Conservation (phyloP, 495 filamentous ascomycete species). For the Xanthoparmelia taractica region DNA sequence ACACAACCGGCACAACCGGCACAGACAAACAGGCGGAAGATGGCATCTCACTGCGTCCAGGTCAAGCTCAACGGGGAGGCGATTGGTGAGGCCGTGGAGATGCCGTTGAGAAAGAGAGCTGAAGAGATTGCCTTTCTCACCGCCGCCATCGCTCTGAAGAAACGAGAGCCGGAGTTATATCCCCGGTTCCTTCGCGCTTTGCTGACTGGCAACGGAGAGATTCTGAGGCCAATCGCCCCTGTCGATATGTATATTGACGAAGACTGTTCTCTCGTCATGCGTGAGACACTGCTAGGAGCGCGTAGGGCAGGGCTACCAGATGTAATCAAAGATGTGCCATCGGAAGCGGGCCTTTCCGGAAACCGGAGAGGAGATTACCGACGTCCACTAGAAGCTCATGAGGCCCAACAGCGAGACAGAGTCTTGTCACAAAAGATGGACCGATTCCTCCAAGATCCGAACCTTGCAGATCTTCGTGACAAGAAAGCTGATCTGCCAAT, state of each 20-base stretch:
- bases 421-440: constrained; percentile 28
- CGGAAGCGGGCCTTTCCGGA: constrained; percentile 21
- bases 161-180: constrained; percentile 32
- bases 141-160: constrained; percentile 37
- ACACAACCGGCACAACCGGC: constrained; percentile 1
- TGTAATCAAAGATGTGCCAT: constrained; percentile 24
- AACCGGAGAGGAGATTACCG: constrained; percentile 19
- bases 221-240: constrained; percentile 32
- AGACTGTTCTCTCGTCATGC: constrained; percentile 37
- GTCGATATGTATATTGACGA: constrained; percentile 31
- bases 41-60: constrained; percentile 21
- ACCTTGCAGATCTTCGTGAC: constrained; percentile 29
- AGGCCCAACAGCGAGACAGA: constrained; percentile 26
- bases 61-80: constrained; percentile 32
- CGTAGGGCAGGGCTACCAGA: constrained; percentile 39
- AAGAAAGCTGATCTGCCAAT: constrained; percentile 44
- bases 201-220: constrained; percentile 34
- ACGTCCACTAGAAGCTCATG: constrained; percentile 20
- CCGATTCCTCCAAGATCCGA: constrained; percentile 29
- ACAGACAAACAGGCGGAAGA: constrained; percentile 15
- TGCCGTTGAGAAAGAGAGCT: constrained; percentile 34
- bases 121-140: constrained; percentile 34
- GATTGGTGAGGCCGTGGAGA: constrained; percentile 33
- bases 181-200: constrained; percentile 35
- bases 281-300: constrained; percentile 34